These are phyloP conservation scores for Globisporangium takayamanum DNA, from an alignment of 352 stramenopile genomes.

Conservation along the genomic window DNA sequence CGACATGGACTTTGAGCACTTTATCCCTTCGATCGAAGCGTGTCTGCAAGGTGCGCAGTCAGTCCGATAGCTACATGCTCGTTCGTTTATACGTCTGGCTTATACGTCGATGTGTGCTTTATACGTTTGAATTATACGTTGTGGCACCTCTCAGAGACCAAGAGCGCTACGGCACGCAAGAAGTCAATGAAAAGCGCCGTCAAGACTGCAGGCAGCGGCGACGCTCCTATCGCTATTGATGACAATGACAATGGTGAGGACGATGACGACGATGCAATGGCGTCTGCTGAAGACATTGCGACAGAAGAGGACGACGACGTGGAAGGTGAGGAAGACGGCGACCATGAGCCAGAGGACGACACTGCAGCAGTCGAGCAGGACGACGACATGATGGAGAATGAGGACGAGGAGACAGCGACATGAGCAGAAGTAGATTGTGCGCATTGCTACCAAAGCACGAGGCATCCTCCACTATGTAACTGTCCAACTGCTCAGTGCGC, in stretches of 20 bases:
- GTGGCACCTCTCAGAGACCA: constrained; percentile 21
- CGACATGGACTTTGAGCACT: constrained; percentile 77
- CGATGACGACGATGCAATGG: constrained; percentile 38
- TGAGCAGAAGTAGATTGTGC: too few species aligned
- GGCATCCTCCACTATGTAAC: background rate
- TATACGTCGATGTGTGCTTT: background rate
- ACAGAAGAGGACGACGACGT: constrained; percentile 10
- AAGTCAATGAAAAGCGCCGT: constrained; percentile 26
- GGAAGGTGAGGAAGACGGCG: background rate
- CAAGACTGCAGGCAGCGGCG: constrained; percentile 2
- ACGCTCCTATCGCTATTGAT: background rate
- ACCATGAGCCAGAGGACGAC: background rate
- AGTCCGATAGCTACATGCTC: background rate
- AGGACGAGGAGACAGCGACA: too few species aligned
- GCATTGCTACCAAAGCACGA: too few species aligned
- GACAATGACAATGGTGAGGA: constrained; percentile 12
- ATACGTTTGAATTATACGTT: constrained; percentile 1
- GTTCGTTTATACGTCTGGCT: background rate
- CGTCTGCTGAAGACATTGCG: constrained; percentile 23
- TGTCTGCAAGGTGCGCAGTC: constrained; percentile 53
- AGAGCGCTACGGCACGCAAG: constrained; percentile 28
- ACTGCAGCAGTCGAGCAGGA: background rate
- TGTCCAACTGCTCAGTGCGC: background rate
- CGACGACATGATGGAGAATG: background rate
- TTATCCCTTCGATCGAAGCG: constrained; percentile 57